phyloP scores from a whole-genome alignment of 2,329 filamentous ascomycete genomes.

The Colletotrichum sp. region DNA sequence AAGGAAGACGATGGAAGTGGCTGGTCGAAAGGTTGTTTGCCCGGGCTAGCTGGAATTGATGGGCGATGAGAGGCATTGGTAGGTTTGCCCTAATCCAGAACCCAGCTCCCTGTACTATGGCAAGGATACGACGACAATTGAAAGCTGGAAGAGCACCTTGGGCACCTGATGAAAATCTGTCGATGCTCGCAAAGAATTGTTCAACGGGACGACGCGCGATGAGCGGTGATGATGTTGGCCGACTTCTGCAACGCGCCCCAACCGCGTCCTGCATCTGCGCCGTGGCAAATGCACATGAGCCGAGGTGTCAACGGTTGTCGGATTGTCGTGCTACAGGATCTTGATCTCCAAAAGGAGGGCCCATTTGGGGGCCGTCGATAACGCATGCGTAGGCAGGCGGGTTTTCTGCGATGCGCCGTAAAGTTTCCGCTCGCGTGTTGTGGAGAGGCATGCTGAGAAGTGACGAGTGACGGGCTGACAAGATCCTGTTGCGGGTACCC shows the following conservation, averaged over 20 bases:
- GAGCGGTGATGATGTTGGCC: not conserved
- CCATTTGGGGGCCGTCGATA: slow-evolving; percentile 12
- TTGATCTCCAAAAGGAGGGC: not conserved
- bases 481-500: not conserved
- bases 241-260: slow-evolving; percentile 11
- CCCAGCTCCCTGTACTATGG: slow-evolving; percentile 7
- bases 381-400: slow-evolving; percentile 1
- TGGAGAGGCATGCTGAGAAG: slow-evolving; percentile 8
- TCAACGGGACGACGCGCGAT: not conserved
- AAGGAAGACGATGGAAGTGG: slow-evolving; percentile 4
- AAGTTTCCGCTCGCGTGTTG: slow-evolving; percentile 13
- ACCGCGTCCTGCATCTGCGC: not conserved
- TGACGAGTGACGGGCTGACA: slow-evolving; percentile 4
- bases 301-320: not conserved
- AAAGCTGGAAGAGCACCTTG: not conserved
- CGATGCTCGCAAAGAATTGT: not conserved
- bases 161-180: not conserved
- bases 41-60: not conserved
- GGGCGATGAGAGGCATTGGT: not conserved
- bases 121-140: not conserved
- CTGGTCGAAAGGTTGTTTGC: not conserved
- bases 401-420: slow-evolving; percentile 15
- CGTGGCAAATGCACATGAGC: not conserved
- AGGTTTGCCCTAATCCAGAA: not conserved
- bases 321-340: slow-evolving; percentile 10